phyloP scores from a whole-genome alignment of 164 flowering plant genomes.

The Magnolia kwangsiensis region DNA sequence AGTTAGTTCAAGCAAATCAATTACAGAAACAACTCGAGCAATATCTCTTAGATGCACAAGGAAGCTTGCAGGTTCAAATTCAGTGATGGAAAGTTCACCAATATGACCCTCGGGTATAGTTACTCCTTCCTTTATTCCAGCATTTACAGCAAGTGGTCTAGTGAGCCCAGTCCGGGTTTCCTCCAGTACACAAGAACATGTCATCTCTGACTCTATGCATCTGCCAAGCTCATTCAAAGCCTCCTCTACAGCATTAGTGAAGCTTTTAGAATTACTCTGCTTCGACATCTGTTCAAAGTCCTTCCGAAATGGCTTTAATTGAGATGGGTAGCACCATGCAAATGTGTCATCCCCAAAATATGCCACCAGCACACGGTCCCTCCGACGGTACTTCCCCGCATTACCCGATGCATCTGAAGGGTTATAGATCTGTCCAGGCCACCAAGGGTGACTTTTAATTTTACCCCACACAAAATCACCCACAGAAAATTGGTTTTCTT shows the following conservation, averaged over 20 bases:
- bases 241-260: slow-evolving; percentile 46
- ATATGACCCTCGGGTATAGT: slow-evolving; percentile 24
- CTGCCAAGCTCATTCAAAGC: slow-evolving; percentile 56
- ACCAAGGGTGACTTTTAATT: slow-evolving; percentile 70
- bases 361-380: slow-evolving; percentile 48
- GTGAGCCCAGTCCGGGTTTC: slow-evolving; percentile 18
- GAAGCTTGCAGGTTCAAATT: slow-evolving; percentile 40
- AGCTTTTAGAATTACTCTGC: slow-evolving; percentile 46
- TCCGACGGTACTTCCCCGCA: slow-evolving; percentile 42
- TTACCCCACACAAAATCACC: slow-evolving; percentile 94
- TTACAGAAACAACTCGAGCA: slow-evolving; percentile 33
- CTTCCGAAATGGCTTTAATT: slow-evolving; percentile 57
- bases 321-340: slow-evolving; percentile 77
- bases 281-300: slow-evolving; percentile 42
- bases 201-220: slow-evolving; percentile 44
- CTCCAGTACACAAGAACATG: slow-evolving; percentile 41
- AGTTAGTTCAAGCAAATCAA: slow-evolving; percentile 39
- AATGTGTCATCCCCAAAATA: slow-evolving; percentile 70
- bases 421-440: slow-evolving; percentile 80
- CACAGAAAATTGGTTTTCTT: slow-evolving; percentile 34
- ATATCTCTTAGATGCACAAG: slow-evolving; percentile 32
- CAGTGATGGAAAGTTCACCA: slow-evolving; percentile 24
- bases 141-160: slow-evolving; percentile 27
- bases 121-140: slow-evolving; percentile 29
- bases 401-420: slow-evolving; percentile 55